Conservation (phyloP, 352 stramenopile genomes). For the Halophytophthora batemanensis region DNA sequence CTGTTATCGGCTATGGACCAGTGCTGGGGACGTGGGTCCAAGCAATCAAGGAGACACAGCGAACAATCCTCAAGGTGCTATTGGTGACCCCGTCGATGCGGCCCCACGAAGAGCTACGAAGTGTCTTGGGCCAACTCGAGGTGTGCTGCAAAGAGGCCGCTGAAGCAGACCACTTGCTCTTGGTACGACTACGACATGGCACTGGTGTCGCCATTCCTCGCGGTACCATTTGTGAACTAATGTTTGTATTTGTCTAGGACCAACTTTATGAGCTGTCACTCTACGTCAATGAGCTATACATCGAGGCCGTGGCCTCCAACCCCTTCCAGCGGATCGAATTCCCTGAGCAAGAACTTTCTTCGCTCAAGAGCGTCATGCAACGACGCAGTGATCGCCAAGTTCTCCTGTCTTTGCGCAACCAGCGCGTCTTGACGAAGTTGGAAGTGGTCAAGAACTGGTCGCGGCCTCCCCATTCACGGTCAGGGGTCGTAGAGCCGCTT, state of each 20-base stretch:
- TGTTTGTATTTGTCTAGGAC: constrained; percentile 10
- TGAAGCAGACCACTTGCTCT: constrained; percentile 20
- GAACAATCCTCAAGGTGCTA: constrained; percentile 19
- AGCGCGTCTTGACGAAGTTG: constrained; percentile 41
- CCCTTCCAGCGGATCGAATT: constrained; percentile 29
- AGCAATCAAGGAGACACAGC: constrained; percentile 21
- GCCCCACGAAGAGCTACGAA: constrained; percentile 22
- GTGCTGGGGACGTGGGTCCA: constrained; percentile 30
- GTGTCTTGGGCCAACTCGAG: constrained; percentile 18
- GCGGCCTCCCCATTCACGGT: constrained; percentile 2
- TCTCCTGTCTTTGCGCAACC: constrained; percentile 27
- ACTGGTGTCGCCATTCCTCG: constrained; percentile 2
- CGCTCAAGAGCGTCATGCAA: constrained; percentile 26
- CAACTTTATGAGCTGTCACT: constrained; percentile 38
- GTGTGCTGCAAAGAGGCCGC: constrained; percentile 25
- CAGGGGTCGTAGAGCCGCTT: background rate
- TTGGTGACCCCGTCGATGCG: constrained; percentile 33
- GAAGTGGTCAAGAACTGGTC: constrained; percentile 22
- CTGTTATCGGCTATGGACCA: constrained; percentile 10
- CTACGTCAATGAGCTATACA: constrained; percentile 37
- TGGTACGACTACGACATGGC: constrained; percentile 19
- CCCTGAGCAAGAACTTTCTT: constrained; percentile 14
- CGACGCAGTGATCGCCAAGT: constrained; percentile 32
- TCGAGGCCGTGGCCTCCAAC: constrained; percentile 44
- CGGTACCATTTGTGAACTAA: background rate